Evolutionary conservation across 176 grass and related monocot species (phyloP).

Genomic region (Oryza longistaminata): DNA sequence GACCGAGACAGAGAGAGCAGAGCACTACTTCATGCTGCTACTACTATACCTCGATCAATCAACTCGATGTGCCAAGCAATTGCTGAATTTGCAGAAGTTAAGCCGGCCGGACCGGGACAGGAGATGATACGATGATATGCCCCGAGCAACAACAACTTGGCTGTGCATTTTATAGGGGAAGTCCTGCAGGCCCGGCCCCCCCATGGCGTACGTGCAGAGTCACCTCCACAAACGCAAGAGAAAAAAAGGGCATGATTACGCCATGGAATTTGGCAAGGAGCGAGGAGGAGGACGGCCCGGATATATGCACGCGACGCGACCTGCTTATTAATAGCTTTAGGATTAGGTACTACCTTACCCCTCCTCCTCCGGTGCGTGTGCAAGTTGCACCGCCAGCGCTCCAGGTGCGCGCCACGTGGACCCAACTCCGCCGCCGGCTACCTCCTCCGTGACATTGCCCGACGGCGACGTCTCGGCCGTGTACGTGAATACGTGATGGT

Average conservation of each 20-base stretch:
- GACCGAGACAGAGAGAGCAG: not conserved
- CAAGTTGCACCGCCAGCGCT: constrained; percentile 43
- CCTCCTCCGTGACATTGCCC: not conserved
- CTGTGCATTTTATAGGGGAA: constrained; percentile 37
- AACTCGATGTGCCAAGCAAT: constrained; percentile 27
- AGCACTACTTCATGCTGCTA: not conserved
- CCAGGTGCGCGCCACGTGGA: constrained; percentile 38
- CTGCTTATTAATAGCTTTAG: not conserved
- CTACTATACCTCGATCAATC: constrained; percentile 31
- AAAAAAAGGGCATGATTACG: constrained; percentile 37
- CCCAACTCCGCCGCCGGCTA: constrained; percentile 36
- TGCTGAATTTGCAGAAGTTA: not conserved
- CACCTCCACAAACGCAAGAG: constrained; percentile 27
- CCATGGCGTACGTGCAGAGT: constrained; percentile 10
- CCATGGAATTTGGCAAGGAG: constrained; percentile 43
- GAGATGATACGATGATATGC: not conserved
- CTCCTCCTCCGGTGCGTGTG: not conserved
- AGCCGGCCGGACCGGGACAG: not conserved
- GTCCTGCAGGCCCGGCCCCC: too few species aligned
- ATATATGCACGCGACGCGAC: not conserved
- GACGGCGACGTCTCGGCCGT: constrained; percentile 17
- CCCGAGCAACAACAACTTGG: constrained; percentile 3
- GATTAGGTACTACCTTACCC: constrained; percentile 6
- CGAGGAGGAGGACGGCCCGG: not conserved
- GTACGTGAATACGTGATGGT: not conserved